Evolutionary conservation across 257 asterid genomes (phyloP).

Genomic region (Marsdenia floribunda): DNA sequence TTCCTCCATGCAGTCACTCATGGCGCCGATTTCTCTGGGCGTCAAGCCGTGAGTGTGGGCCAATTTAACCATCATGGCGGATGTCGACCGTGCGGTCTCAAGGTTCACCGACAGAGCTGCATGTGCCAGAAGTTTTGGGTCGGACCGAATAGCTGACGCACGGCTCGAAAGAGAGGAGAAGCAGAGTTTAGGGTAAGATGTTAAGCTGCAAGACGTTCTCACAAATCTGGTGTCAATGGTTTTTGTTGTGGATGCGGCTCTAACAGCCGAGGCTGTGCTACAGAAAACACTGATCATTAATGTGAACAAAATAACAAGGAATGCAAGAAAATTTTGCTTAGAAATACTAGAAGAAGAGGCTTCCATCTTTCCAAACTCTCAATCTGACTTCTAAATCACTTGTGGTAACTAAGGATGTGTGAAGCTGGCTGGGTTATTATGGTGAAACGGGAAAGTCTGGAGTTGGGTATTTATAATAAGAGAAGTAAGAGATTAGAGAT

Average conservation of each 20-base stretch:
- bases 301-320: slow-evolving; percentile 19
- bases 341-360: neutral
- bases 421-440: neutral
- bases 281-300: slow-evolving; percentile 9
- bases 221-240: slow-evolving; percentile 39
- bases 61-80: slow-evolving; percentile 34
- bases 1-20: slow-evolving; percentile 67
- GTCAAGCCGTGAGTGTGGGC: slow-evolving; percentile 35
- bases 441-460: neutral
- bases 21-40: slow-evolving; percentile 49
- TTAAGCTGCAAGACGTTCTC: slow-evolving; percentile 52
- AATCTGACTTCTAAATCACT: neutral
- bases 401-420: too few relatives aligned
- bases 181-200: slow-evolving; percentile 67
- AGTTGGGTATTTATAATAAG: neutral
- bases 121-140: slow-evolving; percentile 47
- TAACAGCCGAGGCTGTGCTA: slow-evolving; percentile 19
- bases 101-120: slow-evolving; percentile 53
- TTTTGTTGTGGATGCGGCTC: slow-evolving; percentile 17
- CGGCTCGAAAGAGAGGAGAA: slow-evolving; percentile 49
- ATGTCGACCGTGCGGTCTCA: slow-evolving; percentile 37
- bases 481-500: neutral
- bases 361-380: slow-evolving; percentile 23
- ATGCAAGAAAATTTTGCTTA: slow-evolving; percentile 10
- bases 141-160: slow-evolving; percentile 38